Evolutionary conservation across 108 stramenopile species (phyloP).

Genomic region (Fragilaria crotonensis): DNA sequence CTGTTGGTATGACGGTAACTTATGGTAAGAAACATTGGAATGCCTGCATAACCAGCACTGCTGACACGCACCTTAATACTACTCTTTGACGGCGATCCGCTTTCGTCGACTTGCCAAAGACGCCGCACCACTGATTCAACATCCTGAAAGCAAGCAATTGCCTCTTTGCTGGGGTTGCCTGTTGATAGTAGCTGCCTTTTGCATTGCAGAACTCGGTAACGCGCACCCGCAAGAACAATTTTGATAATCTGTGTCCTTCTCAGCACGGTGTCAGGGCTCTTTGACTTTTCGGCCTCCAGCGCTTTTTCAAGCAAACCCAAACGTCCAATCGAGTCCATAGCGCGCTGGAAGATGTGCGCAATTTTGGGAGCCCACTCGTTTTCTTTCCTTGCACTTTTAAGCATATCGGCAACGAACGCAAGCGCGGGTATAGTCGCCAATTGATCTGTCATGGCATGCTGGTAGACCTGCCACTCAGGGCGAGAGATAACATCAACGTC

Average conservation of each 20-base stretch:
- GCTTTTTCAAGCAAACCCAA: not conserved
- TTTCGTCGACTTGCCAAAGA: not conserved
- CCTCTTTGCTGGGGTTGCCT: not conserved
- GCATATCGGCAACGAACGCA: constrained; percentile 51
- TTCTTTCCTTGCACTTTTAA: constrained; percentile 31
- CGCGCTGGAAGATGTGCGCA: constrained; percentile 12
- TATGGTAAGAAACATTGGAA: not conserved
- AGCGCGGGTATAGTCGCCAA: constrained; percentile 40
- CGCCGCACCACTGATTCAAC: not conserved
- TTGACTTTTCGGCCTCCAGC: not conserved
- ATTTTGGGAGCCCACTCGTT: constrained; percentile 26
- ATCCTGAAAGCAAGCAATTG: not conserved
- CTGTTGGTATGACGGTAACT: not conserved
- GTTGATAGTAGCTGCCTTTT: not conserved
- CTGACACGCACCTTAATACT: not conserved
- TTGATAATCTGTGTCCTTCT: not conserved
- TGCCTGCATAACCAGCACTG: not conserved
- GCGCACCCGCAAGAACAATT: not conserved
- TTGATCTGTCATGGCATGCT: constrained; percentile 31
- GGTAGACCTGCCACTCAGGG: constrained; percentile 43
- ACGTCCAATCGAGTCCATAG: constrained; percentile 12
- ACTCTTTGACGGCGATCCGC: not conserved
- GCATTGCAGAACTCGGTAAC: not conserved
- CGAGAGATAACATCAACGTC: constrained; percentile 11
- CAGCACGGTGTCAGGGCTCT: not conserved